phyloP scores from a whole-genome alignment of 2,329 filamentous ascomycete species.

The Dothiorella sarmentorum region DNA sequence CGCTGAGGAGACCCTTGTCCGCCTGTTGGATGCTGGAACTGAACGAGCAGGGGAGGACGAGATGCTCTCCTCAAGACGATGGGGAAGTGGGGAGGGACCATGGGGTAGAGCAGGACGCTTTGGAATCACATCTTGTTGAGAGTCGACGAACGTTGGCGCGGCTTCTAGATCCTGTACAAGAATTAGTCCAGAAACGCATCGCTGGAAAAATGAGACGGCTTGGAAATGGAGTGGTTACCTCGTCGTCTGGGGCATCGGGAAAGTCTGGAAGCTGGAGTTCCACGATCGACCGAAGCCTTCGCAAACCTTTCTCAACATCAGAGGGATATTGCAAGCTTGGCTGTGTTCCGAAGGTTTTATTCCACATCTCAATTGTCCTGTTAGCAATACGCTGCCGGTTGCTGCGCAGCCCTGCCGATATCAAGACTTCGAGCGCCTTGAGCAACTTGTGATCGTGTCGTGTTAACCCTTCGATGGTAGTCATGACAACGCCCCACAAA shows the following conservation, averaged over 20 bases:
- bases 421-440: constrained; percentile 50
- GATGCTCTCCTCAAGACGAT: background rate
- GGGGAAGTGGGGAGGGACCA: background rate
- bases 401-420: constrained; percentile 54
- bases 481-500: constrained; percentile 47
- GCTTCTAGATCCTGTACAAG: constrained; percentile 27
- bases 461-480: constrained; percentile 54
- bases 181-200: too few relatives aligned
- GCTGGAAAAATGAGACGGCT: constrained; percentile 29
- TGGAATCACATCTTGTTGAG: constrained; percentile 34
- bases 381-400: constrained; percentile 50
- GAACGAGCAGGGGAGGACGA: background rate
- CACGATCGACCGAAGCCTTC: constrained; percentile 55
- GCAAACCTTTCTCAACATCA: constrained; percentile 60
- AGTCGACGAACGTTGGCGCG: constrained; percentile 17
- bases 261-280: constrained; percentile 51
- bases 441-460: constrained; percentile 56
- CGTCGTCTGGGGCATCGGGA: constrained; percentile 33
- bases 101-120: background rate
- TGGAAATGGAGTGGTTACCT: constrained; percentile 30
- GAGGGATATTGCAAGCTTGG: constrained; percentile 62
- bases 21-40: background rate
- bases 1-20: background rate
- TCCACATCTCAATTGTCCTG: constrained; percentile 63
- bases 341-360: constrained; percentile 61